phyloP scores from a whole-genome alignment of 2,329 filamentous ascomycete genomes.

The Cladophialophora chaetospira region DNA sequence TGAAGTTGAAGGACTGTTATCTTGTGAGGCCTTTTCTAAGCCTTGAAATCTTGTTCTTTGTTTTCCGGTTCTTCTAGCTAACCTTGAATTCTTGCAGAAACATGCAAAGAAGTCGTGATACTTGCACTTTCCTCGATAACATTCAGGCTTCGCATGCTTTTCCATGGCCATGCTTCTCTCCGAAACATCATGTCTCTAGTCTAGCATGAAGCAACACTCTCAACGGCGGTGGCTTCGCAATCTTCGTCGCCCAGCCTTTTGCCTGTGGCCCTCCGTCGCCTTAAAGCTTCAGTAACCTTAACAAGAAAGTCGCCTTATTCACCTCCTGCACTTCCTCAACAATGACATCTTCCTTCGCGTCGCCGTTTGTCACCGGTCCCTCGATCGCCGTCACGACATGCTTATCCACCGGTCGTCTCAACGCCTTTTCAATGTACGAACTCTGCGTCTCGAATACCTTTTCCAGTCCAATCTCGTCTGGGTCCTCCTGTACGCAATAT shows the following conservation, averaged over 20 bases:
- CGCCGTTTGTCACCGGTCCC: conserved; percentile 44
- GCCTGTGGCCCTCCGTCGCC: background rate
- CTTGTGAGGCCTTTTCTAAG: conserved; percentile 58
- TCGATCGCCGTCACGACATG: conserved; percentile 64
- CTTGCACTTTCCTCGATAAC: background rate
- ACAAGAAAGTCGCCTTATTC: conserved; percentile 76
- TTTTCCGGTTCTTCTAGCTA: conserved; percentile 10
- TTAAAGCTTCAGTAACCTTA: conserved; percentile 74
- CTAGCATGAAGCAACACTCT: background rate
- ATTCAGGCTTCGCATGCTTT: conserved; percentile 3
- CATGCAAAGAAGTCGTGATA: conserved; percentile 54
- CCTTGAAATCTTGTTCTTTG: background rate
- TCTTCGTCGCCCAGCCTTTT: background rate
- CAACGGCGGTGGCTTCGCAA: background rate
- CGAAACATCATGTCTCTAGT: conserved; percentile 1
- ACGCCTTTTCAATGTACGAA: conserved; percentile 70
- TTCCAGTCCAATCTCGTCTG: conserved; percentile 72
- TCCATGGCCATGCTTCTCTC: conserved; percentile 2
- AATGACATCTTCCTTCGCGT: conserved; percentile 62
- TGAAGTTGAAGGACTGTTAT: conserved; percentile 83
- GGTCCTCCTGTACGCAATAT: conserved; percentile 78
- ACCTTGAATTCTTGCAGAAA: conserved; percentile 42
- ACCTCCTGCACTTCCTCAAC: conserved; percentile 83
- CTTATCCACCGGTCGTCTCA: conserved; percentile 75
- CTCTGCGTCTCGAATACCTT: conserved; percentile 70